These are phyloP conservation scores for Pythium volutum DNA, from an alignment of 352 stramenopile genomes.

Conservation along the genomic window DNA sequence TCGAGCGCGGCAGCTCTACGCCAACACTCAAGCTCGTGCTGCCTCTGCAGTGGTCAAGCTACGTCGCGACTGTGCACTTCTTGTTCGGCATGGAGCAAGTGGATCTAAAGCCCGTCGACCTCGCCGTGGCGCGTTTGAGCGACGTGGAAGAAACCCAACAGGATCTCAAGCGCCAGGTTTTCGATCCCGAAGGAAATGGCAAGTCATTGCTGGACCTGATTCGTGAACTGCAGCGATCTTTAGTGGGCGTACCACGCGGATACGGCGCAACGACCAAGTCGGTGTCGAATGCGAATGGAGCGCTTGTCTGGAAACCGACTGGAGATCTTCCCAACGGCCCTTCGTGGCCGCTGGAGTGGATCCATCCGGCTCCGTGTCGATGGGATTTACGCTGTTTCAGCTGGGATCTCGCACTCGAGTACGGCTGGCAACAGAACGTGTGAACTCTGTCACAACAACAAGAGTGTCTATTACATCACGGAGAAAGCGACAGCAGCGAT, in stretches of 20 bases:
- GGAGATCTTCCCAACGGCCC: background rate
- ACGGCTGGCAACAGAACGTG: background rate
- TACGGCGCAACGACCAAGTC: background rate
- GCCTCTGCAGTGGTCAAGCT: constrained; percentile 5
- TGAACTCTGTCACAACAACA: background rate
- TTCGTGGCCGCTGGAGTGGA: background rate
- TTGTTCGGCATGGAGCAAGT: constrained; percentile 6
- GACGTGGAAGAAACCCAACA: background rate
- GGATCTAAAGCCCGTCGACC: constrained; percentile 7
- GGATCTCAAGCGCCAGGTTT: background rate
- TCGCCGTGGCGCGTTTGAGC: background rate
- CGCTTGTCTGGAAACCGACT: background rate
- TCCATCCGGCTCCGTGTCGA: background rate
- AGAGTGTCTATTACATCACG: background rate
- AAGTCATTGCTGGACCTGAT: background rate
- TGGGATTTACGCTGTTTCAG: background rate
- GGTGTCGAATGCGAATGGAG: background rate
- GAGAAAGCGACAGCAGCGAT: background rate
- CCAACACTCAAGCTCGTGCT: constrained; percentile 4
- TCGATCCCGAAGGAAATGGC: background rate
- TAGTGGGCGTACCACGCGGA: background rate
- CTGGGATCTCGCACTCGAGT: constrained; percentile 3
- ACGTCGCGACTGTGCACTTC: constrained; percentile 2
- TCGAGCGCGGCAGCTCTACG: background rate
- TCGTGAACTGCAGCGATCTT: background rate